Evolutionary conservation across 2,329 filamentous ascomycete species (phyloP).

Genomic region (Xylariaceae sp.): DNA sequence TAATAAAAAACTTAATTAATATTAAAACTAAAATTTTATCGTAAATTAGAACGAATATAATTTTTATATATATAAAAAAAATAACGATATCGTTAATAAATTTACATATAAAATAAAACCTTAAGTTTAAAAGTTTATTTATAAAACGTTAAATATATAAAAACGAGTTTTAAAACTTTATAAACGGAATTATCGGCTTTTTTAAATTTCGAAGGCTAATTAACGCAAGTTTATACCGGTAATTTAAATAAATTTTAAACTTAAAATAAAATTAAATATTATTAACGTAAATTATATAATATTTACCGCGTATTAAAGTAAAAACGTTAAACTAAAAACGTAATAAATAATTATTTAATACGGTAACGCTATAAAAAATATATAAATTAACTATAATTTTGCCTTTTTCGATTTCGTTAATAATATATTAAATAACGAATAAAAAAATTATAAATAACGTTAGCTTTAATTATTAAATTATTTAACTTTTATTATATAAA

Average conservation of each 20-base stretch:
- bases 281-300: constrained; percentile 1
- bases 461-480: background rate
- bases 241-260: background rate
- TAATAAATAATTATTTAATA: background rate
- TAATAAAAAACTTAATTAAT: constrained; percentile 1
- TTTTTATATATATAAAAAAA: constrained; percentile 1
- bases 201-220: background rate
- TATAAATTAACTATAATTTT: background rate
- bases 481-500: background rate
- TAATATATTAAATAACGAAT: background rate
- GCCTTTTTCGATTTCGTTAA: no score
- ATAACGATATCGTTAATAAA: constrained; percentile 5
- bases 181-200: background rate
- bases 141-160: constrained; percentile 4
- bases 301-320: background rate
- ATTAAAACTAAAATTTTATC: background rate
- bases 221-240: background rate
- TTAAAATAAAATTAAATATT: background rate
- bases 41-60: background rate
- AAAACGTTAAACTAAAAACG: background rate
- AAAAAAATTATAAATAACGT: background rate
- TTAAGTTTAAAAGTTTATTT: background rate
- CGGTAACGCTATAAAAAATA: background rate
- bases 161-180: background rate
- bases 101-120: background rate